Evolutionary conservation across 2,329 filamentous ascomycete genomes (phyloP).

Genomic region (Colletotrichum sp.): DNA sequence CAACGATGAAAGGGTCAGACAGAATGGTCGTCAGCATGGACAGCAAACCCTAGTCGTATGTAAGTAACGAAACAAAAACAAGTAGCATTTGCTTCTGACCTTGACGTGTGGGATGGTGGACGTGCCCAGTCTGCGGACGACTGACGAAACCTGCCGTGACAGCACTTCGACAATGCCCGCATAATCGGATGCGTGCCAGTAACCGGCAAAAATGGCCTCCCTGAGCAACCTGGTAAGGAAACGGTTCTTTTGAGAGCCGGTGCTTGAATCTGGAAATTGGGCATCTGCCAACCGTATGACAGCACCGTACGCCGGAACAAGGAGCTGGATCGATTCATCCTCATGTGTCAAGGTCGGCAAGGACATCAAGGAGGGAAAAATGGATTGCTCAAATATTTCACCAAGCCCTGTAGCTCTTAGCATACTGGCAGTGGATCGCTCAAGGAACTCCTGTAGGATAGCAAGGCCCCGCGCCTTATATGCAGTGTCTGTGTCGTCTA

Average conservation of each 20-base stretch:
- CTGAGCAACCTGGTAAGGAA: slow-evolving; percentile 61
- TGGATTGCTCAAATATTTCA: slow-evolving; percentile 70
- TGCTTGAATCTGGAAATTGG: slow-evolving; percentile 28
- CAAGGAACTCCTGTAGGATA: slow-evolving; percentile 60
- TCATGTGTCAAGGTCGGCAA: slow-evolving; percentile 81
- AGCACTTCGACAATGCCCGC: slow-evolving; percentile 62
- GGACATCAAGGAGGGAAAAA: slow-evolving; percentile 76
- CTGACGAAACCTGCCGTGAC: slow-evolving; percentile 49
- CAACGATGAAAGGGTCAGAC: slow-evolving; percentile 70
- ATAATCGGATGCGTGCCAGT: slow-evolving; percentile 64
- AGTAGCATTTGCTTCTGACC: slow-evolving; percentile 38
- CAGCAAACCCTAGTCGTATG: slow-evolving; percentile 61
- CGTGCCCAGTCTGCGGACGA: slow-evolving; percentile 65
- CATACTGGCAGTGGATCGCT: slow-evolving; percentile 54
- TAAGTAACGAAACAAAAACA: not conserved
- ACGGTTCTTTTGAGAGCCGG: slow-evolving; percentile 33
- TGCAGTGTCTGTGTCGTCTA: slow-evolving; percentile 64
- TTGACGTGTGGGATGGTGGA: slow-evolving; percentile 71
- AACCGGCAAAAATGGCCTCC: slow-evolving; percentile 59
- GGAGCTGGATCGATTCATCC: slow-evolving; percentile 68
- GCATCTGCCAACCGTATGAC: slow-evolving; percentile 63
- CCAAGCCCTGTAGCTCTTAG: slow-evolving; percentile 69
- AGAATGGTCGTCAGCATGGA: slow-evolving; percentile 70
- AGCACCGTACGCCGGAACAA: slow-evolving; percentile 70
- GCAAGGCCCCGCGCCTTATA: slow-evolving; percentile 62